Evolutionary conservation across 257 asterid genomes (phyloP).

Genomic region (Plantago ovata): DNA sequence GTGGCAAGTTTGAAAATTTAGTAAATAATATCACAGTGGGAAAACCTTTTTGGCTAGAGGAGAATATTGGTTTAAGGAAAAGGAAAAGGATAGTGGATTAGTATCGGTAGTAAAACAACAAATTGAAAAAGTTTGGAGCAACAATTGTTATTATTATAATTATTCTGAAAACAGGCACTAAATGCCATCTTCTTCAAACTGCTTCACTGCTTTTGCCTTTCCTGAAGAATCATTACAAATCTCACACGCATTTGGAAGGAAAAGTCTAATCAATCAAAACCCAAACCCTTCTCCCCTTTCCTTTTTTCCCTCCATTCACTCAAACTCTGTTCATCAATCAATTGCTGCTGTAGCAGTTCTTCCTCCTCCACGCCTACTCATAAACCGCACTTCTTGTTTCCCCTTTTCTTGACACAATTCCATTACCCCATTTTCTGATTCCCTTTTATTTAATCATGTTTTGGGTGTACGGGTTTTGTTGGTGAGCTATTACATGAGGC

Average conservation of each 20-base stretch:
- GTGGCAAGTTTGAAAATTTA: too few relatives aligned
- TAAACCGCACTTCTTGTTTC: conserved; percentile 20
- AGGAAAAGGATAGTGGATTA: conserved; percentile 1
- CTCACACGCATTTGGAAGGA: conserved; percentile 26
- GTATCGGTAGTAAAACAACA: background rate
- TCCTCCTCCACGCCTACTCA: conserved; percentile 19
- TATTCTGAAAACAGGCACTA: conserved; percentile 21
- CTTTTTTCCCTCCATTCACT: conserved; percentile 29
- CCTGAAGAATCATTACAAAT: conserved; percentile 22
- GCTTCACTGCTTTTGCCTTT: conserved; percentile 23
- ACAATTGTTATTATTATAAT: conserved; percentile 16
- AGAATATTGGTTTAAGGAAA: background rate
- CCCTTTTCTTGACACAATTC: conserved; percentile 31
- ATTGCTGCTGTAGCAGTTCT: background rate
- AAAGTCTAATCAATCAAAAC: conserved; percentile 21
- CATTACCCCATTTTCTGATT: conserved; percentile 17
- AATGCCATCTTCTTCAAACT: conserved; percentile 26
- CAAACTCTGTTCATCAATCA: conserved; percentile 14
- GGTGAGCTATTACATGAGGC: background rate
- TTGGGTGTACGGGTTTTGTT: conserved; percentile 1
- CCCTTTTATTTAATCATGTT: conserved; percentile 8
- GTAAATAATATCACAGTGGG: too few relatives aligned
- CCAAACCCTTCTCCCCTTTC: conserved; percentile 12
- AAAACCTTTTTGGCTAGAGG: too few relatives aligned
- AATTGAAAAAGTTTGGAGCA: conserved; percentile 5